Evolutionary conservation across 139 green algal species (phyloP).

Genomic region (Chlamydomonas sphaeroides): DNA sequence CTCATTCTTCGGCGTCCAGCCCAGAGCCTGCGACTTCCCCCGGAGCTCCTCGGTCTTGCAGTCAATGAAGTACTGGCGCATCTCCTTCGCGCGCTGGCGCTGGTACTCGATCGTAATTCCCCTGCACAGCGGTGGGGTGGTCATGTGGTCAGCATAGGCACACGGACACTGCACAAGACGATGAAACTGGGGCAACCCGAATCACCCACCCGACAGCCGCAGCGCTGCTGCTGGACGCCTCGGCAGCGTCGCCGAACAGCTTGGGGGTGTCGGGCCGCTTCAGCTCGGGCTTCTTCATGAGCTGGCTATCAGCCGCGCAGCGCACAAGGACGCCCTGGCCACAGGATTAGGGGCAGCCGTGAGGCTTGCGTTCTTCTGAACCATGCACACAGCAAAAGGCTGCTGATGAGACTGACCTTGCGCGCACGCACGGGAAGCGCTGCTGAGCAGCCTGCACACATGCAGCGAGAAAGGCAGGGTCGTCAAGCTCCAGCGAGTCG

Average conservation of each 20-base stretch:
- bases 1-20: conserved; percentile 92
- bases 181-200: not conserved
- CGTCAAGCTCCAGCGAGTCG: too few species aligned
- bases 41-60: conserved; percentile 45
- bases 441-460: too few species aligned
- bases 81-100: conserved; percentile 89
- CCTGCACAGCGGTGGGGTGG: conserved; percentile 1
- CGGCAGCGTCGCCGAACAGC: conserved; percentile 35
- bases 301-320: conserved; percentile 32
- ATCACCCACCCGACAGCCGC: not conserved
- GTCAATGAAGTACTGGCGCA: conserved; percentile 91
- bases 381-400: too few species aligned
- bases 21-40: conserved; percentile 78
- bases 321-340: conserved; percentile 12
- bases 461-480: too few species aligned
- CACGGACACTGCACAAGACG: not conserved
- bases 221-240: not conserved
- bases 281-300: conserved; percentile 57
- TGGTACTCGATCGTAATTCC: conserved; percentile 86
- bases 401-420: too few species aligned
- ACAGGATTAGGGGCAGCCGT: not conserved
- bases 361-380: too few species aligned
- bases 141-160: not conserved
- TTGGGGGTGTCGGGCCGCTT: conserved; percentile 38
- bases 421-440: too few species aligned